phyloP scores from a whole-genome alignment of 371 early-diverging fungal species.

The Mucor mucedo region DNA sequence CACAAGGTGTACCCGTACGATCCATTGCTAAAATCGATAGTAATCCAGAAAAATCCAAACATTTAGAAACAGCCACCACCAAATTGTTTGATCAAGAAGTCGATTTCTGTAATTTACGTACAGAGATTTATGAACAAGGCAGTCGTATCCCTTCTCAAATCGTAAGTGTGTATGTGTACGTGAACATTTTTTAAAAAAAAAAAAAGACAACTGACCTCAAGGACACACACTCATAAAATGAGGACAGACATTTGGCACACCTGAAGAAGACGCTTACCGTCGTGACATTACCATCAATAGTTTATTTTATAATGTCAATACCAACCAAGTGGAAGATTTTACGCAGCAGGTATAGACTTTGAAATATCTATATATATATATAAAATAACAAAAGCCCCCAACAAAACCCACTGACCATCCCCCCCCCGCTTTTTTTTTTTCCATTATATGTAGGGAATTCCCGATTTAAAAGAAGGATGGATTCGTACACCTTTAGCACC shows the following conservation, averaged over 20 bases:
- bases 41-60: slow-evolving; percentile 98
- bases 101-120: slow-evolving; percentile 97
- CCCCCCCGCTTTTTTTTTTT: no score
- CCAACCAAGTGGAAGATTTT: slow-evolving; percentile 90
- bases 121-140: slow-evolving; percentile 88
- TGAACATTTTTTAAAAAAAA: no score
- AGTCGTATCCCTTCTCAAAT: slow-evolving; percentile 84
- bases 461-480: slow-evolving; percentile 71
- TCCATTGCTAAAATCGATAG: slow-evolving; percentile 83
- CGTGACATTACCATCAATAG: slow-evolving; percentile 99
- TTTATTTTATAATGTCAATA: slow-evolving; percentile 97
- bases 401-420: no score
- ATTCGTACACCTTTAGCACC: slow-evolving; percentile 96
- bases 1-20: slow-evolving; percentile 53
- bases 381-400: no score
- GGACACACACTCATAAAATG: no score
- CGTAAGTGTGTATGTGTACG: slow-evolving; percentile 41
- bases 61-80: slow-evolving; percentile 97
- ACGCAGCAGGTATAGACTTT: slow-evolving; percentile 69
- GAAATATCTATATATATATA: no score
- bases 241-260: slow-evolving; percentile 88
- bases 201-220: background rate
- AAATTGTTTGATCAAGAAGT: slow-evolving; percentile 79
- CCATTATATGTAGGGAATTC: slow-evolving; percentile 77
- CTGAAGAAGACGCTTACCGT: slow-evolving; percentile 95